A percentile compares a stretch with the other conserved stretches of the same genome.
Evolutionary conservation across 805 yeast genomes (phyloP).

Genomic region (Spathaspora arborariae): DNA sequence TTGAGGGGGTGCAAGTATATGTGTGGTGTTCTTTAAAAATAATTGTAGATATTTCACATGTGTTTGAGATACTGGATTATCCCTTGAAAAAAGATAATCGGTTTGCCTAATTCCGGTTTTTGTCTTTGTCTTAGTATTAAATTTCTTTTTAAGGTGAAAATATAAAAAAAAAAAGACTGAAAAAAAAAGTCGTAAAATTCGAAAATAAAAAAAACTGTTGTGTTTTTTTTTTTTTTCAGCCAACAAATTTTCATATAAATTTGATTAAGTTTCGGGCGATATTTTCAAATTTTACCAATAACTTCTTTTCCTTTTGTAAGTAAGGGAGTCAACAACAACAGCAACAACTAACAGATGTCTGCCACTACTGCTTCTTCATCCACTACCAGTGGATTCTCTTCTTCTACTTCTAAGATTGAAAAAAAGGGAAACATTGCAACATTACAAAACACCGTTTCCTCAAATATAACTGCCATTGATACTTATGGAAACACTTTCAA

Average conservation of each 20-base stretch:
- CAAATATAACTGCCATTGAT: constrained; percentile 44
- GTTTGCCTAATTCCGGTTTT: neutral
- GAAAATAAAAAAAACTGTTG: constrained; percentile 1
- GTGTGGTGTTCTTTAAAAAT: neutral
- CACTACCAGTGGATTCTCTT: constrained; percentile 8
- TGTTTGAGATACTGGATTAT: neutral
- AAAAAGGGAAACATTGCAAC: constrained; percentile 42
- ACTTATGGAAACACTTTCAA: constrained; percentile 64
- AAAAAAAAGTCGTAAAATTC: neutral
- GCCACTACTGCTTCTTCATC: constrained; percentile 10
- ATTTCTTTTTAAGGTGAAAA: neutral
- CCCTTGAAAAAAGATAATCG: neutral
- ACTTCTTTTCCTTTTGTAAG: neutral
- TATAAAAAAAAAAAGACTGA: neutral
- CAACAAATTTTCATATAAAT: neutral
- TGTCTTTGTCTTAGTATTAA: neutral
- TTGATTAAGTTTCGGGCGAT: constrained; percentile 1
- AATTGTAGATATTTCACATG: neutral
- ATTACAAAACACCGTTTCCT: constrained; percentile 15
- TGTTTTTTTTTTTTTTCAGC: neutral
- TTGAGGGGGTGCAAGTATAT: too few species aligned
- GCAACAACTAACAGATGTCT: constrained; percentile 5
- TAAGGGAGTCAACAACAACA: too few species aligned
- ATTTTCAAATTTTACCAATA: neutral
- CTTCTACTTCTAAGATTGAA: constrained; percentile 8